phyloP scores from a whole-genome alignment of 805 yeast species.

The Saccharomycopsis oosterbeekiorum region DNA sequence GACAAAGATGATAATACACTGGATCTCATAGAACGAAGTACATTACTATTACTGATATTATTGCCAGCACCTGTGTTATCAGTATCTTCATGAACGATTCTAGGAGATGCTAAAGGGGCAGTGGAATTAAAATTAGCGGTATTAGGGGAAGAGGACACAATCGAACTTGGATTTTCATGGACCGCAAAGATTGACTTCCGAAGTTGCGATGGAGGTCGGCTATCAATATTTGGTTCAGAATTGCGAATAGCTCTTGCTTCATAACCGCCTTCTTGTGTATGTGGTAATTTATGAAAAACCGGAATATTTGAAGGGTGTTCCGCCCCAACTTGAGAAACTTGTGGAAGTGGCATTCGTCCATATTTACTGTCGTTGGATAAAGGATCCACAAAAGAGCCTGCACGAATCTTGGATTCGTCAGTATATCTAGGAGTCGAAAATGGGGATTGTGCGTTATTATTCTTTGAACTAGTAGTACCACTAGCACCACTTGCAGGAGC shows the following conservation, averaged over 20 bases:
- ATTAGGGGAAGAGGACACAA: neutral
- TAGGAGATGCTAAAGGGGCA: neutral
- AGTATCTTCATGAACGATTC: neutral
- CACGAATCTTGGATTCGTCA: neutral
- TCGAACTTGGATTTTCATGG: neutral
- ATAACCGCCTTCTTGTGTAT: neutral
- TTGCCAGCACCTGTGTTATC: neutral
- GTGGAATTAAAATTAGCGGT: too few species aligned
- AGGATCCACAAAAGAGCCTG: slow-evolving; percentile 2
- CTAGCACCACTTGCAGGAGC: neutral
- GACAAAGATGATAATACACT: slow-evolving; percentile 9
- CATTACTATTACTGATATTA: neutral
- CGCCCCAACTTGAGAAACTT: neutral
- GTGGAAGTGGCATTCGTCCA: neutral
- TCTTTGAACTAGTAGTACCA: neutral
- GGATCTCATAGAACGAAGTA: neutral
- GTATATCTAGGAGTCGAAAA: slow-evolving; percentile 2
- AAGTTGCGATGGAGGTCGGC: neutral
- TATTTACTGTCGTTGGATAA: neutral
- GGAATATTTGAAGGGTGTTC: too few species aligned
- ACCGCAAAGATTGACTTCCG: slow-evolving; percentile 11
- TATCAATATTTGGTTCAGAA: neutral
- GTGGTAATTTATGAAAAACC: too few species aligned
- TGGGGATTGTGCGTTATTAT: neutral
- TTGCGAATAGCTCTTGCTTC: neutral